Base-by-base conservation (phyloP, 257 asterid species). In the Orobanche coerulescens region DNA sequence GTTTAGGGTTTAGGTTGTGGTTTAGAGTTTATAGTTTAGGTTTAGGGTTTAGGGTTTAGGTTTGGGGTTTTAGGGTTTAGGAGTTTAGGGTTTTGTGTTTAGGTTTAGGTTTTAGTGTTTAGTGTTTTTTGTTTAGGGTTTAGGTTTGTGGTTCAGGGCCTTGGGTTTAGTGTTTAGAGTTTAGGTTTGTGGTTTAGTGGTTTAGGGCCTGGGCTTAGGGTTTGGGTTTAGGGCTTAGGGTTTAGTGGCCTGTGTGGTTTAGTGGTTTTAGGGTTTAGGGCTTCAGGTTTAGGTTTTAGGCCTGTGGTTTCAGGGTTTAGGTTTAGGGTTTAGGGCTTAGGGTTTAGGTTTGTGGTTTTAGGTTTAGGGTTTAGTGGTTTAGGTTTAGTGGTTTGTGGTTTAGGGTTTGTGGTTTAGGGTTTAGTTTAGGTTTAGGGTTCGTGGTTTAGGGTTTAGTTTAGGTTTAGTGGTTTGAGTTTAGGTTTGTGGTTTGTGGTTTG, bases 341-440 rank as follows among this genome's bases (percentile, higher is more conserved):
- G 67, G 36, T 48, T 58, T 18, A 57, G 67, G 51, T 36, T 48
- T 30, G 12, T 22, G 62, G 61, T 23, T 59, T 67, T 25, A 57
- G 67, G 61, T 68, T 59, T 58, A 65, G 73, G 52, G 37, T 68
- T 58, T 30, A 47, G 67, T 61, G 50, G 39, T 31, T 68, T 18
- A 16, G 52, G 24, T 3, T 44, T 44, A 1, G 2, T 22, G 52
- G 23, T 44, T 44, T 14, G 6, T 22, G 52, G 23, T 14, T 44
- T 44, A 44, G 73, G 73, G 73, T 68, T 68, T 59, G 34, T 67
- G 73, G 67, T 68, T 67, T 56, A 67, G 67, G 67, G 67, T 68
- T 68, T 58, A 59, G 52, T 22, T 8, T 44, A 14, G 24, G 52
- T 44, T 44, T 15, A 44, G 52, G 52, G 52, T 44, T 44, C 6